phyloP scores from a whole-genome alignment of 2,329 filamentous ascomycete species.

The Exophiala oligosperma region DNA sequence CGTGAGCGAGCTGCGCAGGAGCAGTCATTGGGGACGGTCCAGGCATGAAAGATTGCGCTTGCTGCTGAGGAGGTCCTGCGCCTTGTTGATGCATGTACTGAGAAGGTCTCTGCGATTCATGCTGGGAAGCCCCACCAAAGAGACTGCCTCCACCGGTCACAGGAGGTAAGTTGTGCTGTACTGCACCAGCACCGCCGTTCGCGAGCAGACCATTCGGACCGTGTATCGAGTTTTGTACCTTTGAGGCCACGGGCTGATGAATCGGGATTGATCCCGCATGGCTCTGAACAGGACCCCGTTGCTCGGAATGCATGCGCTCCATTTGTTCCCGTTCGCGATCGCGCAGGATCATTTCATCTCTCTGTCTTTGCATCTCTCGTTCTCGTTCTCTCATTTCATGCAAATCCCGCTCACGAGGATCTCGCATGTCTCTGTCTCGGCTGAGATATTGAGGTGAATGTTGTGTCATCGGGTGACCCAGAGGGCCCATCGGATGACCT shows the following conservation, averaged over 20 bases:
- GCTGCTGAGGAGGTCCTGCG: constrained; percentile 51
- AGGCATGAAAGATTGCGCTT: constrained; percentile 49
- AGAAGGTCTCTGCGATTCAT: constrained; percentile 58
- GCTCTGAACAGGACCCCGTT: constrained; percentile 77
- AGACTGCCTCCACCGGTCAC: constrained; percentile 61
- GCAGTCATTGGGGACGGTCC: constrained; percentile 46
- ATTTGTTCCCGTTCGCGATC: constrained; percentile 59
- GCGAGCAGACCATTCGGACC: constrained; percentile 86
- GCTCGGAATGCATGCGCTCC: constrained; percentile 52
- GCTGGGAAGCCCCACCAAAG: constrained; percentile 41
- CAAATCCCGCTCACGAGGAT: constrained; percentile 45
- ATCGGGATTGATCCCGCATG: constrained; percentile 85
- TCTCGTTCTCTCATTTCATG: constrained; percentile 61
- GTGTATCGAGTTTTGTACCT: constrained; percentile 79
- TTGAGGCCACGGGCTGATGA: constrained; percentile 88
- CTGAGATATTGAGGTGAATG: constrained; percentile 30
- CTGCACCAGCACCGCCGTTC: constrained; percentile 62
- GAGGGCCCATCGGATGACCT: constrained; percentile 19
- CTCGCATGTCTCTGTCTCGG: constrained; percentile 48
- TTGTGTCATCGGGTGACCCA: constrained; percentile 25
- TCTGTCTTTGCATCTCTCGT: constrained; percentile 45
- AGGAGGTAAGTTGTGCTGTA: constrained; percentile 54
- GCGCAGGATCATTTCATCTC: constrained; percentile 60
- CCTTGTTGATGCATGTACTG: constrained; percentile 60
- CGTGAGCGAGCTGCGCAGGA: constrained; percentile 66